Evolutionary conservation across 805 yeast species (phyloP), one percentile per base, ranked within the genome.

Genomic region (Candida incommunis): DNA sequence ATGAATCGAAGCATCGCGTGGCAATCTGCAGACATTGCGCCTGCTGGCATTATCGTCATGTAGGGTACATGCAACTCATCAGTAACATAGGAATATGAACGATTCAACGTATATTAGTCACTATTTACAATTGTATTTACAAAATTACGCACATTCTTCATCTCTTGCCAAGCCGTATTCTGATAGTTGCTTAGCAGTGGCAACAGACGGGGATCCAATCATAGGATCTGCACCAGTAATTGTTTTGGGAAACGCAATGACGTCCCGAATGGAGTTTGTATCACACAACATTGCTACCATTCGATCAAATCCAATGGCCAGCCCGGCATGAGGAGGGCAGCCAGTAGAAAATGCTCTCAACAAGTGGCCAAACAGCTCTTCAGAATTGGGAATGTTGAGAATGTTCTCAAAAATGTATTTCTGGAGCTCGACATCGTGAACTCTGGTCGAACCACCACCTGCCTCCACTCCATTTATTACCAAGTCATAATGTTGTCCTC

Each of bases 321-420:
- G 68, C 0, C 99, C 99, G 2, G 96, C 96, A 64, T 92, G 99
- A 1, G 99, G 99, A 1, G 99, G 99, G 56, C 97, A 86, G 1
- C 98, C 98, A 65, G 82, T 76, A 22, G 75, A 75, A 45, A 92
- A 74, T 0, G 96, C 96, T 35, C 70, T 67, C 25, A 92, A 67
- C 35, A 92, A 67, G 63, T 92, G 99, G 0, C 95, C 94, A 66
- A 92, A 92, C 5, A 86, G 65, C 27, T 60, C 57, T 41, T 78
- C 70, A 23, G 83, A 73, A 50, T 84, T 49, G 13, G 49, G 25
- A 11, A 92, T 79, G 4, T 71, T 63, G 24, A 92, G 68, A 9
- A 90, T 68, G 22, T 76, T 61, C 41, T 78, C 66, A 53, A 92
- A 78, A 3, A 92, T 73, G 58, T 67, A 84, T 46, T 72, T 69